Evolutionary conservation across 2,329 filamentous ascomycete genomes (phyloP), one percentile per base, ranked within the genome.

Genomic region (Purpureocillium takamizusanense): DNA sequence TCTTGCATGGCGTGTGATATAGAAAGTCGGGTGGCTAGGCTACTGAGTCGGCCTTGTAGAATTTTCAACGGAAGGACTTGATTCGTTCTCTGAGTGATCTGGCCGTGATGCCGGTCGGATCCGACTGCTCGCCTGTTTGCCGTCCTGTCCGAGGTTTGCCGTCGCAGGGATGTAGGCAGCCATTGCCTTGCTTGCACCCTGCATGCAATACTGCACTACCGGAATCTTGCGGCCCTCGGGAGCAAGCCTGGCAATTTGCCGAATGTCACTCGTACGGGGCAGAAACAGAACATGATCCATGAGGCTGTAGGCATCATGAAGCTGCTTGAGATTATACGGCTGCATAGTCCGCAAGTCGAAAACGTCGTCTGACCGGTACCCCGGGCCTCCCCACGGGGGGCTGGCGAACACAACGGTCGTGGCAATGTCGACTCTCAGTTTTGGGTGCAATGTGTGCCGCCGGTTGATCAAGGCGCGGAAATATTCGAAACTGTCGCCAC

Each of bases 201-300:
- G 73, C 66, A 94, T 86, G 55, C 89, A 95, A 57, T 97, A 97
- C 64, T 98, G 92, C 35, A 86, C 77, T 18, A 90, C 80, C 33
- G 83, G 77, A 14, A 86, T 68, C 61, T 83, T 84, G 17, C 58
- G 62, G 10, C 63, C 62, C 3, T 63, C 47, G 1, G 67, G 66
- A 1, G 63, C 66, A 25, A 81, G 53, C 46, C 60, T 70, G 4
- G 86, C 84, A 44, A 95, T 70, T 60, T 95, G 88, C 36, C 79
- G 74, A 37, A 95, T 57, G 57, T 95, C 81, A 44, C 86, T 90
- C 2, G 83, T 92, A 42, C 94, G 74, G 1, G 94, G 92, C 14
- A 98, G 68, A 53, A 84, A 98, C 7, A 98, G 69, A 2, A 84
- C 85, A 37, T 75, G 74, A 40, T 74, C 72, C 61, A 77, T 69